Percentiles rank a stretch among this genome's conserved stretches.
These are phyloP conservation scores for Sinapis alba DNA, from an alignment of 441 rosid species.

Conservation along the genomic window DNA sequence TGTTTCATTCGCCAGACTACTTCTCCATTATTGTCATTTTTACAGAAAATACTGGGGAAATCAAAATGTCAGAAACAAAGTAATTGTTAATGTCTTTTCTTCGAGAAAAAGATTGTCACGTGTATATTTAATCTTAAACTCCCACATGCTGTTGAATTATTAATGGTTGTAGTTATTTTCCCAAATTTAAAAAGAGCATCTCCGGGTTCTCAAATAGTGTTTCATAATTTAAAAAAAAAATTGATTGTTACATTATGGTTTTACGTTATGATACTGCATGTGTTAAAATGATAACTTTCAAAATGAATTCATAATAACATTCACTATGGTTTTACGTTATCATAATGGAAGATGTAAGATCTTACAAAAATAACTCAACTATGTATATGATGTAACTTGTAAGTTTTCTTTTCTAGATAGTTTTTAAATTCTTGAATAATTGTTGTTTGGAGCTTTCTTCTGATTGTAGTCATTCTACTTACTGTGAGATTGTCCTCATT, in stretches of 20 bases:
- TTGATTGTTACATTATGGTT: not conserved
- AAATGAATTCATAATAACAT: not conserved
- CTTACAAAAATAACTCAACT: not conserved
- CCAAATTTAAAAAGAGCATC: not conserved
- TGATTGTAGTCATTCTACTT: not conserved
- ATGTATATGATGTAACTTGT: not conserved
- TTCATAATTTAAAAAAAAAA: not conserved
- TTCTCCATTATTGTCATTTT: conserved; percentile 10
- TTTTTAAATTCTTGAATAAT: conserved; percentile 6
- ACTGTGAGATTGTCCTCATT: not conserved
- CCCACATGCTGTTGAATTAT: conserved; percentile 3
- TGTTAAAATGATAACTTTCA: not conserved
- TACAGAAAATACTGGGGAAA: not conserved
- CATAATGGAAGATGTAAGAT: not conserved
- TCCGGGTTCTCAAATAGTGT: not conserved
- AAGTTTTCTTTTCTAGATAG: not conserved
- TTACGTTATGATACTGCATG: not conserved
- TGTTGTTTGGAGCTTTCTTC: conserved; percentile 3
- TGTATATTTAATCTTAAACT: not conserved
- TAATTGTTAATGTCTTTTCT: not conserved
- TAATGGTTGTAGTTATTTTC: not conserved
- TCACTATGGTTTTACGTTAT: not conserved
- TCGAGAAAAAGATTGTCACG: not conserved
- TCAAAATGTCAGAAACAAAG: not conserved
- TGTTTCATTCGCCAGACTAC: conserved; percentile 1